Base-by-base conservation (phyloP, 2,329 filamentous ascomycete genomes). In the Teratosphaeria gauchensis region DNA sequence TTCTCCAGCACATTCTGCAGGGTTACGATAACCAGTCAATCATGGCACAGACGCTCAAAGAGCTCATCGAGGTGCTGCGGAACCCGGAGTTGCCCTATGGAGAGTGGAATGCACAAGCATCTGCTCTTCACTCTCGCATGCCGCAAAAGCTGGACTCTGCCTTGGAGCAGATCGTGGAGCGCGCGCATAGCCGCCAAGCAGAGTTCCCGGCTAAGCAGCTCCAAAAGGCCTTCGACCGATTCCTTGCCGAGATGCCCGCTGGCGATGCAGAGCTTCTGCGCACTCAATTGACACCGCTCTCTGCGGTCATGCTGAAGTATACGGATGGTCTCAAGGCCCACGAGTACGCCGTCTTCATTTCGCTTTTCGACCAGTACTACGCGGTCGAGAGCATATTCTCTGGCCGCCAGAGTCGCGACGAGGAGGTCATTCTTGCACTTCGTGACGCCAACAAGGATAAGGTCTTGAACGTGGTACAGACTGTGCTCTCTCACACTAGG, bases 11-110 rank as follows among this genome's bases (percentile, higher is more conserved):
- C 75, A 97, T 99, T 65, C 83, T 99, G 16, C 81, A 87, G 68
- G 94, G 94, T 60, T 99, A 90, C 71, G 94, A 99, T 77, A 99
- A 99, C 82, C 92, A 95, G 66, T 87, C 96, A 65, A 91, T 97
- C 75, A 96, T 99, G 92, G 83, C 84, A 56, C 76, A 84, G 60
- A 94, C 91, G 1, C 80, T 99, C 24, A 90, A 89, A 75, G 89
- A 94, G 71, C 80, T 97, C 42, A 86, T 96, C n/a, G 84, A 90
- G 61, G 92, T 99, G 11, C 83, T 99, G 24, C 87, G 92, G 51
- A 84, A 96, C 69, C 85, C 88, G 1, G 92, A 96, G 69, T 82
- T 99, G 63, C 94, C 94, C 1, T 99, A 94, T 72, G 91, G 92
- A 73, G 91, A 99, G 75, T 99, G 92, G 90, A 91, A 88, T 63